Evolutionary conservation across 805 yeast species (phyloP).

Genomic region (Nakazawaea molendinolei): DNA sequence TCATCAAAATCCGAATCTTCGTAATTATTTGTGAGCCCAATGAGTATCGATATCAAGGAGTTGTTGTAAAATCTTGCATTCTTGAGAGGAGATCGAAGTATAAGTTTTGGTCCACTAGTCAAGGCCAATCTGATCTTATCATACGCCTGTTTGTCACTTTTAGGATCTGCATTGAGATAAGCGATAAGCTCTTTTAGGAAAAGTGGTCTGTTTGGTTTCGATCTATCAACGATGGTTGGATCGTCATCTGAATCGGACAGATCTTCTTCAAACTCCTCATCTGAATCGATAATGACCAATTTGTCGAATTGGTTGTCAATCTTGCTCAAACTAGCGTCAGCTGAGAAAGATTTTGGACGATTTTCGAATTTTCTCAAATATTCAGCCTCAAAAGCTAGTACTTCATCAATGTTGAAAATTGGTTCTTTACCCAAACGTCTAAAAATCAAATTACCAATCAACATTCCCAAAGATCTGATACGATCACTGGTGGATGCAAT

Average conservation of each 20-base stretch:
- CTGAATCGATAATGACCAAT: constrained; percentile 19
- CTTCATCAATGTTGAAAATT: constrained; percentile 20
- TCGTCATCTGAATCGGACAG: constrained; percentile 47
- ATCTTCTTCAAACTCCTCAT: constrained; percentile 25
- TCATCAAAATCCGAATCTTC: constrained; percentile 56
- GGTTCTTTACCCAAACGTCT: constrained; percentile 20
- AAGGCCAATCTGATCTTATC: constrained; percentile 46
- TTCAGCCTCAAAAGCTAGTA: constrained; percentile 22
- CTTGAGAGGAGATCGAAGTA: constrained; percentile 58
- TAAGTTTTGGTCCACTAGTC: constrained; percentile 46
- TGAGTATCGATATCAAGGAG: constrained; percentile 42
- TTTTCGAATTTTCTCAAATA: constrained; percentile 1
- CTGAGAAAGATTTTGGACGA: constrained; percentile 7
- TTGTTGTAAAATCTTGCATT: constrained; percentile 57
- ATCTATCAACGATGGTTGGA: constrained; percentile 32
- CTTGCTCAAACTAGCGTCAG: constrained; percentile 21
- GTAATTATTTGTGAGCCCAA: constrained; percentile 50
- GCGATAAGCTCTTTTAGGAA: constrained; percentile 67
- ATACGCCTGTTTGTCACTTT: constrained; percentile 37
- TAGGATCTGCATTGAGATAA: constrained; percentile 41
- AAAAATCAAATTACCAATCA: constrained; percentile 47
- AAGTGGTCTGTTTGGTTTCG: constrained; percentile 42
- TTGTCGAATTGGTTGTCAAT: constrained; percentile 3
- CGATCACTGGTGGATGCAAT: constrained; percentile 40
- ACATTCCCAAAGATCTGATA: constrained; percentile 48